Conservation (phyloP, 2,329 filamentous ascomycete species). For the Daldinia eschscholtzii region DNA sequence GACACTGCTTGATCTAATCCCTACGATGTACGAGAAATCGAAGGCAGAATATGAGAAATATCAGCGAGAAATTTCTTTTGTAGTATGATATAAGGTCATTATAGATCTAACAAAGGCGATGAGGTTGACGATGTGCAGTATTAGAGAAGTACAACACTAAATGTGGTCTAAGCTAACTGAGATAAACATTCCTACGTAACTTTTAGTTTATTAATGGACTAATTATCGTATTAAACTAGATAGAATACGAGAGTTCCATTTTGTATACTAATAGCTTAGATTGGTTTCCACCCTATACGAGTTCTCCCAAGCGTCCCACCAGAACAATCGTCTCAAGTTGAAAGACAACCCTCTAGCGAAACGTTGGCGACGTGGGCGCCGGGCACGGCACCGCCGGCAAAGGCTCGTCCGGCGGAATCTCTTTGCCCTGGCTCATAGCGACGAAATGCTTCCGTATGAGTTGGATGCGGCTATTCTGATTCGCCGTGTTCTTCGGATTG, state of each 20-base stretch:
- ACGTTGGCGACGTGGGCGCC: constrained; percentile 38
- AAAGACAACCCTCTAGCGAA: constrained; percentile 12
- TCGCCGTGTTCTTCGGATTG: constrained; percentile 57
- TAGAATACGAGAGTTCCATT: neutral
- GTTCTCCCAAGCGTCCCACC: neutral
- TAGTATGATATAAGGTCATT: too few species aligned
- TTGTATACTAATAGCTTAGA: neutral
- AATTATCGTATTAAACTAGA: neutral
- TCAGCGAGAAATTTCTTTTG: too few species aligned
- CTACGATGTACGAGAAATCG: too few species aligned
- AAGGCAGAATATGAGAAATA: too few species aligned
- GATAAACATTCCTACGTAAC: neutral
- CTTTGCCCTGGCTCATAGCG: constrained; percentile 54
- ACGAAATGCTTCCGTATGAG: constrained; percentile 61
- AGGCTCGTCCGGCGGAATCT: constrained; percentile 52
- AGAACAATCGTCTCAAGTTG: neutral
- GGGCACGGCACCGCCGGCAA: constrained; percentile 58
- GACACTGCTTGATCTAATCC: too few species aligned
- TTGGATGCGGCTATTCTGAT: constrained; percentile 55
- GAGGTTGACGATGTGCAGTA: too few species aligned
- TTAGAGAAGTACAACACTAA: too few species aligned
- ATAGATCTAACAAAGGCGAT: too few species aligned
- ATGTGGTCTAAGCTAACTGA: too few species aligned
- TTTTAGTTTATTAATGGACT: neutral
- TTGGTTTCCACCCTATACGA: neutral